Percentiles rank a stretch among this genome's conserved stretches.
Conservation (phyloP, 352 stramenopile species). For the Globisporangium cylindrosporum region DNA sequence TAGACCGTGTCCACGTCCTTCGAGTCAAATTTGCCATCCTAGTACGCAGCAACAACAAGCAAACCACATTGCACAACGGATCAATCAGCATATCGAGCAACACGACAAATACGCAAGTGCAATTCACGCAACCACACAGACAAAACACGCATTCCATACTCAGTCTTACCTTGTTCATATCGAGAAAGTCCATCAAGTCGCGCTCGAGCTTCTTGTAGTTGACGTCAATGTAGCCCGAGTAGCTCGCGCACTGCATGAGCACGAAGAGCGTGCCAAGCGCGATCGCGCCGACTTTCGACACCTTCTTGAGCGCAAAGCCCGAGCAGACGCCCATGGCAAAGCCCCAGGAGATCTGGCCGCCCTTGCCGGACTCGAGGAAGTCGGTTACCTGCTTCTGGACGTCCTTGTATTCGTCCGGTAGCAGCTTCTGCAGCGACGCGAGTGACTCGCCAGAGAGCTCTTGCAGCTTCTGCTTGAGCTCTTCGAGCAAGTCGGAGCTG, state of each 20-base stretch:
- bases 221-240: slow-evolving; percentile 89
- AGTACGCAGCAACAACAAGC: neutral
- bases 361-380: slow-evolving; percentile 64
- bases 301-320: slow-evolving; percentile 88
- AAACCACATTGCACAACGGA: neutral
- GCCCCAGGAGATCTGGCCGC: slow-evolving; percentile 85
- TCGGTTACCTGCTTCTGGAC: slow-evolving; percentile 52
- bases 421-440: slow-evolving; percentile 28
- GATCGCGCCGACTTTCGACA: slow-evolving; percentile 88
- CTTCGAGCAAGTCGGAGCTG: slow-evolving; percentile 42
- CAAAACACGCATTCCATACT: neutral
- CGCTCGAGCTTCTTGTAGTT: slow-evolving; percentile 91
- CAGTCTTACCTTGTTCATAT: slow-evolving; percentile 70
- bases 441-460: slow-evolving; percentile 38
- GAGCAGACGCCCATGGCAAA: slow-evolving; percentile 90
- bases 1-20: slow-evolving; percentile 81
- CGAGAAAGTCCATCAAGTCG: slow-evolving; percentile 64
- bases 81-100: neutral
- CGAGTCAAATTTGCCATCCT: slow-evolving; percentile 71
- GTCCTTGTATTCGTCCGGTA: slow-evolving; percentile 44
- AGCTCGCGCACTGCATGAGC: slow-evolving; percentile 84
- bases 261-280: slow-evolving; percentile 86
- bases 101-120: neutral
- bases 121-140: neutral
- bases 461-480: slow-evolving; percentile 62